A percentile compares a stretch with the other conserved stretches of the same genome.
Conservation (phyloP, 192 early-diverging fungal species). For the Neocallimastix lanati region DNA sequence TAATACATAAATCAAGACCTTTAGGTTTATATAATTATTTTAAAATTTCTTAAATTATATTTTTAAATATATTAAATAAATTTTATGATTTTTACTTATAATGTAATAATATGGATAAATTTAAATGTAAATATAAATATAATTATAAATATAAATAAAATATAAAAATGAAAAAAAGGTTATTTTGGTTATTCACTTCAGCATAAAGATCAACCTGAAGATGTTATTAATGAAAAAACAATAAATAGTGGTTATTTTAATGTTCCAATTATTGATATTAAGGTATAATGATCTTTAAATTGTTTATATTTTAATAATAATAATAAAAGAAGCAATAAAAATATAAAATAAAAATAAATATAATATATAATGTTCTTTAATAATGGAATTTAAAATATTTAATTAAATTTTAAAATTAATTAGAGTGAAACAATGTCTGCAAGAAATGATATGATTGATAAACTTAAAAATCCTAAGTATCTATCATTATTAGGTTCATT, state of each 20-base stretch:
- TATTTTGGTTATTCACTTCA: not conserved
- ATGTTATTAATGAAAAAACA: not conserved
- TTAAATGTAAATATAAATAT: too few species aligned
- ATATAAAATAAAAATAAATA: too few species aligned
- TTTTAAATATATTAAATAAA: too few species aligned
- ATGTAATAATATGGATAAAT: too few species aligned
- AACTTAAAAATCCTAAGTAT: not conserved
- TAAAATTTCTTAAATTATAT: not conserved
- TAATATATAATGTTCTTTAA: too few species aligned
- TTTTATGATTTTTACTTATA: too few species aligned
- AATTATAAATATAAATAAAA: too few species aligned
- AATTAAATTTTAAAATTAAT: too few species aligned
- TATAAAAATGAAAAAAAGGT: not conserved
- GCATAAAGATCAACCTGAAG: not conserved
- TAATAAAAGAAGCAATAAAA: too few species aligned
- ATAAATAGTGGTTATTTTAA: not conserved
- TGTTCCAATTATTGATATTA: not conserved
- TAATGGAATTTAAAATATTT: too few species aligned
- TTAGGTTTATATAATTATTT: not conserved
- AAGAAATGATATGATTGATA: not conserved
- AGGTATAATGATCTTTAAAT: too few species aligned
- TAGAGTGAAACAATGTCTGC: not conserved
- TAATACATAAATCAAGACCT: not conserved
- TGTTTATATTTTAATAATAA: too few species aligned
- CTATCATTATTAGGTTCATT: not conserved